phyloP scores from a whole-genome alignment of 2,329 filamentous ascomycete genomes.

The Teratosphaeria pseudoeucalypti region DNA sequence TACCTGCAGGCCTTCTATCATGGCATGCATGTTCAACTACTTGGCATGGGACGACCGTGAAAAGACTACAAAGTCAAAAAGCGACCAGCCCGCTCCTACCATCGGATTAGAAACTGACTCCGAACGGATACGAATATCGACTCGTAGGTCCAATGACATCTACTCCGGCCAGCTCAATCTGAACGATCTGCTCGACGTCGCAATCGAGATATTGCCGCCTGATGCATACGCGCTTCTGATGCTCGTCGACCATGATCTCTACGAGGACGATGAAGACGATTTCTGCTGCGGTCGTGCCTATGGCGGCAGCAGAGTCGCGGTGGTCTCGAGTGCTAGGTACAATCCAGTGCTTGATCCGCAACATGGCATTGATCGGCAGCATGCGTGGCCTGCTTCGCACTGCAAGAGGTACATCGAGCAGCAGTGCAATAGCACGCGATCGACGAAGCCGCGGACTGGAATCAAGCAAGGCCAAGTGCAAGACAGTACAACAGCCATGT shows the following conservation, averaged over 20 bases:
- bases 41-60: conserved; percentile 37
- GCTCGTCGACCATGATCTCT: conserved; percentile 52
- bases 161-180: conserved; percentile 48
- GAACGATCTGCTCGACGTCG: conserved; percentile 49
- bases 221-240: conserved; percentile 52
- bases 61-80: conserved; percentile 31
- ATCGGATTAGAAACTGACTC: conserved; percentile 37
- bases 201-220: conserved; percentile 42
- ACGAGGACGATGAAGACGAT: conserved; percentile 54
- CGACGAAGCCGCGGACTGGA: not conserved
- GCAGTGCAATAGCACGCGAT: conserved; percentile 12
- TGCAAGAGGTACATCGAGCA: conserved; percentile 42
- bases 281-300: conserved; percentile 55
- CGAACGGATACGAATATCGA: conserved; percentile 41
- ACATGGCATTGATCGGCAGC: conserved; percentile 37
- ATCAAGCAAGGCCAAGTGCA: conserved; percentile 12
- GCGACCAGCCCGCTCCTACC: conserved; percentile 42
- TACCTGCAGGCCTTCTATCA: conserved; percentile 46
- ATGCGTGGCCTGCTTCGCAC: conserved; percentile 57
- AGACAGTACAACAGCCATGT: conserved; percentile 4
- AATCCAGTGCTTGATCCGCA: conserved; percentile 38
- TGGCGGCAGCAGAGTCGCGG: conserved; percentile 50
- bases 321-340: conserved; percentile 54
- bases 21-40: conserved; percentile 40
- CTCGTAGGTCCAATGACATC: conserved; percentile 37